These are phyloP conservation scores for Didymella glomerata DNA, from an alignment of 2,329 filamentous ascomycete genomes.

Conservation along the genomic window DNA sequence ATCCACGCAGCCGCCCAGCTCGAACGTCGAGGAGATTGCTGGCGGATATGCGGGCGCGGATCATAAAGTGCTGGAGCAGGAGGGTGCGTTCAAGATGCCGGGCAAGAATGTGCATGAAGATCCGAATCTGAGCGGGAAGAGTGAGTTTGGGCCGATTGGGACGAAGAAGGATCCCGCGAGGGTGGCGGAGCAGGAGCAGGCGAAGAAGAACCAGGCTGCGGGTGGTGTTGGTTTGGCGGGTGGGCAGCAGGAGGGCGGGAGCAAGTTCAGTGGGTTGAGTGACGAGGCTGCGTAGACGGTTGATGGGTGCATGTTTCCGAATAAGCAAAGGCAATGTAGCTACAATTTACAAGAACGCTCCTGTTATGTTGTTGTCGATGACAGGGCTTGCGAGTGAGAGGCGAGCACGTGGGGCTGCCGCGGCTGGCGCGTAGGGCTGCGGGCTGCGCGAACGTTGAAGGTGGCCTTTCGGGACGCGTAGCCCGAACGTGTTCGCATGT, in stretches of 20 bases:
- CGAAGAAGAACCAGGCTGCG: conserved; percentile 44
- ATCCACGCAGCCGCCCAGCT: conserved; percentile 3
- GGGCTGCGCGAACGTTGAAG: conserved; percentile 37
- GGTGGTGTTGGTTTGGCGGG: conserved; percentile 40
- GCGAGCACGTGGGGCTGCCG: conserved; percentile 16
- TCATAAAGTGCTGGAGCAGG: conserved; percentile 35
- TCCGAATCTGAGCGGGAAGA: conserved; percentile 31
- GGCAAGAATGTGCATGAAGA: conserved; percentile 62
- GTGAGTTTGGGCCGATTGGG: conserved; percentile 58
- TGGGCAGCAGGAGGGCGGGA: conserved; percentile 26
- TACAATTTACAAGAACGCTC: no score
- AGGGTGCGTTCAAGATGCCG: conserved; percentile 56
- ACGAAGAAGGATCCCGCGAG: conserved; percentile 64
- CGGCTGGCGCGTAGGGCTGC: conserved; percentile 19
- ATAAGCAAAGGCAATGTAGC: no score
- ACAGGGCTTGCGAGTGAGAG: no score
- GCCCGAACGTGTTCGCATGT: conserved; percentile 7
- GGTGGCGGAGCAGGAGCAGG: conserved; percentile 53
- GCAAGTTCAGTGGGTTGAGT: conserved; percentile 36
- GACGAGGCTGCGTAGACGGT: conserved; percentile 11
- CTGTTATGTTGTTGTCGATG: no score
- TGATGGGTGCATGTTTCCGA: no score
- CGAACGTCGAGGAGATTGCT: conserved; percentile 28
- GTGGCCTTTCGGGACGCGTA: conserved; percentile 46
- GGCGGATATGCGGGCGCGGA: conserved; percentile 46